These are phyloP conservation scores for Colletotrichum sp. DNA, from an alignment of 2,329 filamentous ascomycete species.

Conservation along the genomic window DNA sequence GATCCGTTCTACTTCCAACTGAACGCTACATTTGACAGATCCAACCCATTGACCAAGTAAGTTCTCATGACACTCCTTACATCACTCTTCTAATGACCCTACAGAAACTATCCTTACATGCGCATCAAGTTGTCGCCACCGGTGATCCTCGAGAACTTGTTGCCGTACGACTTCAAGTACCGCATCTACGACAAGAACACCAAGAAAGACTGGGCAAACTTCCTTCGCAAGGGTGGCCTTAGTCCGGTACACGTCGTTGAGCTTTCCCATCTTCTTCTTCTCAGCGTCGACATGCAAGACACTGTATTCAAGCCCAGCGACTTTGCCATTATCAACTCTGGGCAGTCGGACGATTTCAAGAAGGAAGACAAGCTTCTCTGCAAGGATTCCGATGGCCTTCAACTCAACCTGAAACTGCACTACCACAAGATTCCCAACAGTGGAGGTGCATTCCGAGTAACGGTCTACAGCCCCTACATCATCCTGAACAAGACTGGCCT, in stretches of 20 bases:
- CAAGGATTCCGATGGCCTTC: slow-evolving; percentile 83
- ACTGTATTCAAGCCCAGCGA: slow-evolving; percentile 94
- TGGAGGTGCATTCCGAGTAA: slow-evolving; percentile 94
- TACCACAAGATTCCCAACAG: slow-evolving; percentile 91
- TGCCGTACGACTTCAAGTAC: slow-evolving; percentile 99
- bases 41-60: slow-evolving; percentile 80
- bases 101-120: slow-evolving; percentile 90
- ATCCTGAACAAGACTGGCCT: slow-evolving; percentile 95
- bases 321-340: slow-evolving; percentile 96
- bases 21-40: slow-evolving; percentile 83
- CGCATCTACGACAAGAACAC: slow-evolving; percentile 99
- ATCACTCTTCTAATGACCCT: slow-evolving; percentile 32
- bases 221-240: slow-evolving; percentile 92
- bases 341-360: slow-evolving; percentile 84
- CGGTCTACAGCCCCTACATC: slow-evolving; percentile 93
- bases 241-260: slow-evolving; percentile 98
- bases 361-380: slow-evolving; percentile 80
- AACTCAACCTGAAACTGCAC: slow-evolving; percentile 83
- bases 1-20: slow-evolving; percentile 98
- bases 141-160: slow-evolving; percentile 89
- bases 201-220: slow-evolving; percentile 99
- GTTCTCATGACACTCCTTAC: slow-evolving; percentile 26
- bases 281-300: slow-evolving; percentile 97
- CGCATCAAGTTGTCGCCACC: slow-evolving; percentile 89
- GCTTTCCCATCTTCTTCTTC: slow-evolving; percentile 86